These are phyloP conservation scores for Leccinum incarnatum DNA, from an alignment of 768 basidiomycete genomes.

Conservation along the genomic window DNA sequence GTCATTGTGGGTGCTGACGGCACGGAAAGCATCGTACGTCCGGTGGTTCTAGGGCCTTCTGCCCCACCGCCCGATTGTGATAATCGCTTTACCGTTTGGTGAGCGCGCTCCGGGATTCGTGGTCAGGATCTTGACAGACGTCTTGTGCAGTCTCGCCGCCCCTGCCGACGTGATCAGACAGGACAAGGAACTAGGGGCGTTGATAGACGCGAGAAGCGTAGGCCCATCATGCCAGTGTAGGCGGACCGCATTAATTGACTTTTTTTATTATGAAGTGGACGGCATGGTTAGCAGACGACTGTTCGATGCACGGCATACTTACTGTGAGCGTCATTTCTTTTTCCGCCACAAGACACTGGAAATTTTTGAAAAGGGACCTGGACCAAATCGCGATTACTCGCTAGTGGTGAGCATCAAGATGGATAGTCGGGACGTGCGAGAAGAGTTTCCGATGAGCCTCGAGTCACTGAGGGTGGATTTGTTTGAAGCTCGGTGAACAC, in stretches of 20 bases:
- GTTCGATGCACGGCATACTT: constrained; percentile 15
- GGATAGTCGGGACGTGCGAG: not conserved
- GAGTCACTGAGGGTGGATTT: constrained; percentile 12
- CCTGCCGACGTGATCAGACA: constrained; percentile 17
- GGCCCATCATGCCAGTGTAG: not conserved
- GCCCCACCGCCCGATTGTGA: constrained; percentile 11
- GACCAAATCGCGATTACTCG: constrained; percentile 14
- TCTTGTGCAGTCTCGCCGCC: constrained; percentile 9
- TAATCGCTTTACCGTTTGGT: constrained; percentile 16
- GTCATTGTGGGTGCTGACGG: constrained; percentile 64
- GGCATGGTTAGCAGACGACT: constrained; percentile 23
- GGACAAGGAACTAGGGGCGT: constrained; percentile 15
- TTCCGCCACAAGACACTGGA: not conserved
- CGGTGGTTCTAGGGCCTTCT: constrained; percentile 30
- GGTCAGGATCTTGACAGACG: not conserved
- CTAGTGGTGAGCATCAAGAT: constrained; percentile 11
- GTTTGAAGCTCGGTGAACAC: constrained; percentile 24
- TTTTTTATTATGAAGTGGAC: constrained; percentile 13
- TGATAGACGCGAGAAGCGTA: constrained; percentile 15
- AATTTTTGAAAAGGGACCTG: constrained; percentile 7
- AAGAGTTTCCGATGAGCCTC: constrained; percentile 11
- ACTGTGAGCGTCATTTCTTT: constrained; percentile 10
- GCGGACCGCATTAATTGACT: not conserved
- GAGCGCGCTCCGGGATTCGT: not conserved
- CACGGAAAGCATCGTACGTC: constrained; percentile 40